A percentile compares a stretch with the other conserved stretches of the same genome.
Evolutionary conservation across 352 stramenopile species (phyloP).

Genomic region (Pythium vanterpoolii): DNA sequence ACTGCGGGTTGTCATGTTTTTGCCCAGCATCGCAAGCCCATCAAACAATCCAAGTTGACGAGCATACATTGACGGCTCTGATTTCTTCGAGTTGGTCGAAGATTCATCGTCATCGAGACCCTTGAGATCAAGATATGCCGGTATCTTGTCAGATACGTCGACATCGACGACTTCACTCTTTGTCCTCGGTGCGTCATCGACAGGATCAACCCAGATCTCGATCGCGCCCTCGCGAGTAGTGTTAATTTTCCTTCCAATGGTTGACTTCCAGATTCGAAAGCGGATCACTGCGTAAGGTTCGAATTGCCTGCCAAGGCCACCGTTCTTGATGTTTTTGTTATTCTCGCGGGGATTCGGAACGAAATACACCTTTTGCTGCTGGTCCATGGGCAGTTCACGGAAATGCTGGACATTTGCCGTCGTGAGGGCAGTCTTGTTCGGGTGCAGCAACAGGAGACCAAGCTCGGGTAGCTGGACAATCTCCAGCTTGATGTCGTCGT

Average conservation of each 20-base stretch:
- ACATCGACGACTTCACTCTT: conserved; percentile 23
- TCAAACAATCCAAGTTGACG: neutral
- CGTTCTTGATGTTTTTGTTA: conserved; percentile 39
- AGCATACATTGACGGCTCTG: neutral
- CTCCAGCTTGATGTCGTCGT: conserved; percentile 53
- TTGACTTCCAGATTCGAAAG: conserved; percentile 31
- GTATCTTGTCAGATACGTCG: conserved; percentile 16
- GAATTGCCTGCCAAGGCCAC: neutral
- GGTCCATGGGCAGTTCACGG: conserved; percentile 34
- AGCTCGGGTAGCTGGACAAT: conserved; percentile 41
- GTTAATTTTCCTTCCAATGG: conserved; percentile 28
- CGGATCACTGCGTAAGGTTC: conserved; percentile 17
- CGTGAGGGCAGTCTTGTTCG: conserved; percentile 42
- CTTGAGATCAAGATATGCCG: conserved; percentile 33
- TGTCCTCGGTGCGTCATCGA: conserved; percentile 42
- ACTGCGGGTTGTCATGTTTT: neutral
- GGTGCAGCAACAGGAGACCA: conserved; percentile 49
- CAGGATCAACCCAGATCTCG: conserved; percentile 51
- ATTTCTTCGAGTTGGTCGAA: neutral
- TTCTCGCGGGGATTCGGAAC: conserved; percentile 36
- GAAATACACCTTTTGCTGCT: conserved; percentile 56
- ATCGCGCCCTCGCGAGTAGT: conserved; percentile 27
- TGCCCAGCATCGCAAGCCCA: neutral
- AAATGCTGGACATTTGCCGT: conserved; percentile 38
- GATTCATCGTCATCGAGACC: conserved; percentile 26